A percentile compares a stretch with the other conserved stretches of the same genome.
These are phyloP conservation scores for Auricularia auricula-judae DNA, from an alignment of 768 basidiomycete genomes.

Conservation along the genomic window DNA sequence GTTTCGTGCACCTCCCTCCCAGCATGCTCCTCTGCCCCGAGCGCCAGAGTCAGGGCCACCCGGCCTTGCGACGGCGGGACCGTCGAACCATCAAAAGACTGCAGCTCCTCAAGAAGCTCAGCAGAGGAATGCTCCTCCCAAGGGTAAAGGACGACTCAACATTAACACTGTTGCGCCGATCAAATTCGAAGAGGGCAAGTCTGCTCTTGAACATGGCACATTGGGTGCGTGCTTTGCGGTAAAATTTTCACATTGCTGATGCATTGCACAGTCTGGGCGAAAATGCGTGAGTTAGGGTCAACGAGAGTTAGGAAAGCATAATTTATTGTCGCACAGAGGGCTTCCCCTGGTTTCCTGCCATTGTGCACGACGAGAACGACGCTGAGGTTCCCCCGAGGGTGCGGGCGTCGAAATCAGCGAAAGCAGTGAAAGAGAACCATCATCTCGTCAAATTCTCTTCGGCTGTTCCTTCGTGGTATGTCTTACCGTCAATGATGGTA, in stretches of 20 bases:
- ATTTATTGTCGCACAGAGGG: background rate
- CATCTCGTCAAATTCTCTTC: conserved; percentile 80
- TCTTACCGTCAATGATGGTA: background rate
- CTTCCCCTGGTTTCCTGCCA: conserved; percentile 78
- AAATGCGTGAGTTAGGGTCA: conserved; percentile 39
- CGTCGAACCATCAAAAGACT: background rate
- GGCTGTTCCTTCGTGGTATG: conserved; percentile 50
- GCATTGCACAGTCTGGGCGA: conserved; percentile 64
- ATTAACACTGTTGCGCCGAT: background rate
- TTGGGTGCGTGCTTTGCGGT: conserved; percentile 40
- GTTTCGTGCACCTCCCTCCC: too few relatives aligned
- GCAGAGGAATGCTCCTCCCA: background rate
- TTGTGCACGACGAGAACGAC: conserved; percentile 56
- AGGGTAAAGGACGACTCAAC: background rate
- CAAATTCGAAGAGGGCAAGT: background rate
- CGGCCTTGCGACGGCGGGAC: background rate
- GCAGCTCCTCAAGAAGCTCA: background rate
- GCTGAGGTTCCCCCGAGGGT: conserved; percentile 38
- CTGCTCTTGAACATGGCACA: conserved; percentile 33
- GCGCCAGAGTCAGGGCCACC: too few relatives aligned
- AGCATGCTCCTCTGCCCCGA: too few relatives aligned
- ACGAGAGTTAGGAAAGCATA: too few relatives aligned
- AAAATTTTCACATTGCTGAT: background rate
- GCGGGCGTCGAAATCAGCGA: conserved; percentile 21
- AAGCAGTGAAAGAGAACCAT: conserved; percentile 30